Base-by-base conservation (phyloP, 1,284 basidiomycete species). In the Cryptococcus sp. region DNA sequence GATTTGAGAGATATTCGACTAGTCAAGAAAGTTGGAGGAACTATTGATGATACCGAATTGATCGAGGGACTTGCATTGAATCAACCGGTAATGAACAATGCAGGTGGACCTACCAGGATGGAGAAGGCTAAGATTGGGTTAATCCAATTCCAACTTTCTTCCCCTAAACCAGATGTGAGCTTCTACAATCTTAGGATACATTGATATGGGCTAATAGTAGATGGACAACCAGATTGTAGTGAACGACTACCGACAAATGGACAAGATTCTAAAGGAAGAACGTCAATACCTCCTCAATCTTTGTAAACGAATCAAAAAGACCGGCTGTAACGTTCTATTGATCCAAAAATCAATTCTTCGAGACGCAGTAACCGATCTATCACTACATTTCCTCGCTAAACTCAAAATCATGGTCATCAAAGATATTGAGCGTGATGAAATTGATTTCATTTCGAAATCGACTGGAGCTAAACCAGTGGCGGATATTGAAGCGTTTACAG, bases 171-270 rank as follows among this genome's bases (percentile, higher is more conserved):
- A 7, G 96, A 98, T 71, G 91, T 93, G 73, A 59, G 87, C 78
- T 21, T n/a, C n/a, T 18, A 9, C 34, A n/a, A n/a, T 37, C 25
- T 2, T 21, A 45, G 3, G 25, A 19, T 25, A 28, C 28, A 45
- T 46, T 45, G 19, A 50, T 36, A 13, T 34, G 22, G 46, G 44
- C 25, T 41, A n/a, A n/a, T n/a, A n/a, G 14, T 60, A 96, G 91
- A 98, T 99, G 96, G 96, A 99, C 78, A 98, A 98, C 79, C 97
- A 96, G 34, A 93, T 99, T 45, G 88, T 98, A 42, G 97, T 98
- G 64, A 98, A 97, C 67, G 94, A 98, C 77, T 99, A 99, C 79
- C 86, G 96, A 36, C 96, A 98, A 77, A 98, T 99, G 94, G 96
- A 98, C 82, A 98, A 97, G 77, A 94, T 98, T 59, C 86, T 99